These are phyloP conservation scores for Tuber microsphaerosporum DNA, from an alignment of 495 filamentous ascomycete species.

Conservation along the genomic window DNA sequence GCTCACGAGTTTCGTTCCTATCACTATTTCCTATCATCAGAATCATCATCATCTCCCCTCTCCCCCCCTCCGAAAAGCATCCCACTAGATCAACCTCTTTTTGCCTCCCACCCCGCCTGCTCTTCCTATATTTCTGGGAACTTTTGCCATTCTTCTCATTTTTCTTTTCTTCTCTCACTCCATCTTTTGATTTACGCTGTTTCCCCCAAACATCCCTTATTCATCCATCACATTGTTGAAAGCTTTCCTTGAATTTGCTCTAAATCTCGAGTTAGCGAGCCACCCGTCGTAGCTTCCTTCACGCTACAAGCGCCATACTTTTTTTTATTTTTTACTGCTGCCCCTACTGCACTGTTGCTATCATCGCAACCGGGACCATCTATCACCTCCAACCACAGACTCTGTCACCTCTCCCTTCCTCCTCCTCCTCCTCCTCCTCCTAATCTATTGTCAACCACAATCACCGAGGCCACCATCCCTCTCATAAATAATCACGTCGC, in stretches of 20 bases:
- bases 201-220: not conserved
- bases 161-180: not conserved
- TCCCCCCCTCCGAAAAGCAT: not conserved
- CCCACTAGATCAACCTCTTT: not conserved
- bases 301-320: not conserved
- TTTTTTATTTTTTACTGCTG: not conserved
- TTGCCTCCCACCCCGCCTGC: not conserved
- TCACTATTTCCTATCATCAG: not conserved
- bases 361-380: slow-evolving; percentile 36
- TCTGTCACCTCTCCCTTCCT: slow-evolving; percentile 17
- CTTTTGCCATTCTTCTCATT: not conserved
- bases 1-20: not conserved
- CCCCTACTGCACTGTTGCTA: slow-evolving; percentile 16
- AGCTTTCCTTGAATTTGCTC: slow-evolving; percentile 1
- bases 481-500: slow-evolving; percentile 24
- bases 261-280: slow-evolving; percentile 5
- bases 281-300: slow-evolving; percentile 2
- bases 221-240: not conserved
- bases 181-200: not conserved
- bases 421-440: slow-evolving; percentile 21
- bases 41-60: not conserved
- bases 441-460: slow-evolving; percentile 18
- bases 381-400: slow-evolving; percentile 3
- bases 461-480: slow-evolving; percentile 6
- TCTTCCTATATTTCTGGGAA: not conserved